A percentile compares a stretch with the other conserved stretches of the same genome.
Conservation (phyloP, 768 basidiomycete genomes). For the Tricholoma flavovirens region DNA sequence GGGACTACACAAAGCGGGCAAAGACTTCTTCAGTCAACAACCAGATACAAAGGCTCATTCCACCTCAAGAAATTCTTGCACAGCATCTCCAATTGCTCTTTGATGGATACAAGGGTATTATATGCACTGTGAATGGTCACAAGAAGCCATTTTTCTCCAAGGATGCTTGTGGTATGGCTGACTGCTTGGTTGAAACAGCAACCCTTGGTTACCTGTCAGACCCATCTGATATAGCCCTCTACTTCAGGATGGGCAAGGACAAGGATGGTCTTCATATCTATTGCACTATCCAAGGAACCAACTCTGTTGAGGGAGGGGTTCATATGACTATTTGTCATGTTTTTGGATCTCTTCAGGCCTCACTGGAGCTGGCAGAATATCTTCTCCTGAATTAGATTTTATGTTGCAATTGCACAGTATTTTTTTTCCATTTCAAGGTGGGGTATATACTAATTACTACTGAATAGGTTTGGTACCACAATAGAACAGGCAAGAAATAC, state of each 20-base stretch:
- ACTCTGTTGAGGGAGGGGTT: conserved; percentile 19
- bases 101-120: background rate
- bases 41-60: background rate
- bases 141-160: background rate
- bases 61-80: background rate
- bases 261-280: conserved; percentile 12
- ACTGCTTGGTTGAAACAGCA: conserved; percentile 10
- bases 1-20: background rate
- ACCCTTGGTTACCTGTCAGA: conserved; percentile 15
- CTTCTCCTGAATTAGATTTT: background rate
- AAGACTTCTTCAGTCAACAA: background rate
- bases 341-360: conserved; percentile 20
- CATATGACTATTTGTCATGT: conserved; percentile 14
- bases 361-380: conserved; percentile 14
- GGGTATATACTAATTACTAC: background rate
- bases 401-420: background rate
- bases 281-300: conserved; percentile 16
- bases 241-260: conserved; percentile 9
- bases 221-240: conserved; percentile 12
- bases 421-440: background rate
- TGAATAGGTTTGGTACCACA: background rate
- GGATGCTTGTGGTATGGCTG: conserved; percentile 4
- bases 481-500: background rate
- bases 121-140: background rate
- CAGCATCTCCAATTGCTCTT: background rate